phyloP scores from a whole-genome alignment of 2,329 filamentous ascomycete genomes.

The Blastomyces gilchristii region DNA sequence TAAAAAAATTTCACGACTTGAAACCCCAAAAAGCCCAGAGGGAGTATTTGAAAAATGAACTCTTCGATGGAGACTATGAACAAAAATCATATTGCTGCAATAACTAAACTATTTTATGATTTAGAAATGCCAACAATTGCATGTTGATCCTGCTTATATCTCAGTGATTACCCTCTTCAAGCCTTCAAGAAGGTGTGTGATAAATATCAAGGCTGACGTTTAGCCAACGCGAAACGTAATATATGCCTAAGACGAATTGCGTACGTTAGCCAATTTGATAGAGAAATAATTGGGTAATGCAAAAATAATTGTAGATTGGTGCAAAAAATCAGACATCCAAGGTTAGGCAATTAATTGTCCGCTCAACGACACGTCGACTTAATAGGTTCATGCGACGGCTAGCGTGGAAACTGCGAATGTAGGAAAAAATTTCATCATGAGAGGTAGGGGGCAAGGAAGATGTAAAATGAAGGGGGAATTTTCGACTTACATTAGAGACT shows the following conservation, averaged over 20 bases:
- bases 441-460: constrained; percentile 12
- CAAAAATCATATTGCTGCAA: background rate
- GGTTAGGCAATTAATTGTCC: constrained; percentile 35
- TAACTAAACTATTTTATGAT: background rate
- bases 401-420: constrained; percentile 56
- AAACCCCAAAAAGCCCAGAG: background rate
- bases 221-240: background rate
- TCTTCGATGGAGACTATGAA: no score
- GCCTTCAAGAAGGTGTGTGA: background rate
- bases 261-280: background rate
- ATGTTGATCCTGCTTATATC: background rate
- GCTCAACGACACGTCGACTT: constrained; percentile 40
- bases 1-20: background rate
- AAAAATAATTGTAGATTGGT: background rate
- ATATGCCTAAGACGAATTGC: background rate
- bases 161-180: background rate
- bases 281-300: background rate
- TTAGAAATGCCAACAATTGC: background rate
- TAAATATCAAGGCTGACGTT: background rate
- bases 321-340: constrained; percentile 42
- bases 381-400: constrained; percentile 42
- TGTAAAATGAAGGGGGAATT: constrained; percentile 7
- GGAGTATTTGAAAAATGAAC: background rate
- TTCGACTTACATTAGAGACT: constrained; percentile 19
- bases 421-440: constrained; percentile 46